Base-by-base conservation (phyloP, 305 asterid genomes). In the Fraxinus baroniana region DNA sequence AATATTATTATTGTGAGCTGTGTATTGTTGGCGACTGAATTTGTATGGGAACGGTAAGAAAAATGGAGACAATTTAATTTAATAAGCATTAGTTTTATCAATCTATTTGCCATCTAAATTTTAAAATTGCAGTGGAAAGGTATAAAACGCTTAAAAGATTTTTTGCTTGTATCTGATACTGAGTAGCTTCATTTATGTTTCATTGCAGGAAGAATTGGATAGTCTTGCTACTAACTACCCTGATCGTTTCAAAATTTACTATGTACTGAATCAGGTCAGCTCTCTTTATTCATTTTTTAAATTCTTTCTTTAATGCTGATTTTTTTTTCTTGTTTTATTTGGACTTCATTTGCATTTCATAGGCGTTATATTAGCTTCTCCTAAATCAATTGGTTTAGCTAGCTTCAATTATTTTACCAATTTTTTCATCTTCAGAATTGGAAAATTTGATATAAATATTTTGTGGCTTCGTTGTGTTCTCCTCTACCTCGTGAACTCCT, bases 221-320 rank as follows among this genome's bases (percentile, higher is more conserved):
- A 68, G 87, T 68, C 88, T 95, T 78, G 90, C 94, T 75, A 86
- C 88, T 79, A 89, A 83, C 84, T 93, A 90, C 84, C 88, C 93
- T 0, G 85, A 84, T 35, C 87, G 90, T 79, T 94, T 95, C 91
- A 87, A 93, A 86, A 78, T 94, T 83, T 92, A 88, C 90, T 93
- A 91, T 39, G 98, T 95, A 20, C 95, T 95, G 39, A 95, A 95
- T 86, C 95, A 93, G 97, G 97, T 86, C 85, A 79, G 89, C 76
- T 77, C 36, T 49, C 68, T 28, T 28, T 72, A 36, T 78, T 72
- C 30, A 20, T 33, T 28, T 41, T 60, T 60, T 6, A 20, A 18
- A 20, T 60, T 75, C 76, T 76, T 60, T 4, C 5, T 9, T 73
- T 6, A 3, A 35, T 64, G 26, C 49, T 60, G 37, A 44, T 35